phyloP scores from a whole-genome alignment of 495 filamentous ascomycete species.

The Penicillium ucsense region DNA sequence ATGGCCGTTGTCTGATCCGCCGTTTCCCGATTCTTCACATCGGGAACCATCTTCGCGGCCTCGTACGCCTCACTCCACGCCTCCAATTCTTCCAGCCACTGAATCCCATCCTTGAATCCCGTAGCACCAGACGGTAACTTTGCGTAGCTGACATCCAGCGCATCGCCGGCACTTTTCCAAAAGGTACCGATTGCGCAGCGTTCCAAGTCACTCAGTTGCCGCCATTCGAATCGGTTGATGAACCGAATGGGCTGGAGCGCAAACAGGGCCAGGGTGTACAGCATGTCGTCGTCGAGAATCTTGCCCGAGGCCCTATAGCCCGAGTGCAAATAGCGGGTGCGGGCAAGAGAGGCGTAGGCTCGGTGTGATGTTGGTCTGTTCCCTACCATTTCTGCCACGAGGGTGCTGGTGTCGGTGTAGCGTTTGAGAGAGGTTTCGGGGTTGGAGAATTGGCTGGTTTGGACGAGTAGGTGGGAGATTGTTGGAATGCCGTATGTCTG shows the following conservation, averaged over 20 bases:
- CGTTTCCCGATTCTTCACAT: slow-evolving; percentile 38
- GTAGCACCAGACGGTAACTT: slow-evolving; percentile 24
- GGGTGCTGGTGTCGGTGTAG: slow-evolving; percentile 51
- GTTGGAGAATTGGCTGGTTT: slow-evolving; percentile 49
- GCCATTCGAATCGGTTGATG: slow-evolving; percentile 53
- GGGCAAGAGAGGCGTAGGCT: slow-evolving; percentile 41
- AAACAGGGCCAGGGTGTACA: slow-evolving; percentile 59
- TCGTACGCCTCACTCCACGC: slow-evolving; percentile 54
- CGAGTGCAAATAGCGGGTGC: slow-evolving; percentile 59
- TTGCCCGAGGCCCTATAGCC: slow-evolving; percentile 47
- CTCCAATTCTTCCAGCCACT: slow-evolving; percentile 54
- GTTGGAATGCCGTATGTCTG: slow-evolving; percentile 59
- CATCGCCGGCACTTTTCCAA: slow-evolving; percentile 57
- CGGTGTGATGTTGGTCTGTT: slow-evolving; percentile 39
- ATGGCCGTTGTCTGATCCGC: slow-evolving; percentile 49
- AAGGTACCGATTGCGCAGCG: slow-evolving; percentile 55
- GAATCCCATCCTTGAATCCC: slow-evolving; percentile 50
- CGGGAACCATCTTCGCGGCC: slow-evolving; percentile 46
- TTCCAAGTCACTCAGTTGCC: slow-evolving; percentile 50
- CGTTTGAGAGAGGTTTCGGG: slow-evolving; percentile 45
- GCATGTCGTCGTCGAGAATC: slow-evolving; percentile 54
- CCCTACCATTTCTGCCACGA: slow-evolving; percentile 47
- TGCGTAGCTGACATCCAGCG: slow-evolving; percentile 48
- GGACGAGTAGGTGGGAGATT: slow-evolving; percentile 47
- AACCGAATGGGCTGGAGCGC: slow-evolving; percentile 49